Evolutionary conservation across 2,329 filamentous ascomycete genomes (phyloP).

Genomic region (Calonectria multiphialidica): DNA sequence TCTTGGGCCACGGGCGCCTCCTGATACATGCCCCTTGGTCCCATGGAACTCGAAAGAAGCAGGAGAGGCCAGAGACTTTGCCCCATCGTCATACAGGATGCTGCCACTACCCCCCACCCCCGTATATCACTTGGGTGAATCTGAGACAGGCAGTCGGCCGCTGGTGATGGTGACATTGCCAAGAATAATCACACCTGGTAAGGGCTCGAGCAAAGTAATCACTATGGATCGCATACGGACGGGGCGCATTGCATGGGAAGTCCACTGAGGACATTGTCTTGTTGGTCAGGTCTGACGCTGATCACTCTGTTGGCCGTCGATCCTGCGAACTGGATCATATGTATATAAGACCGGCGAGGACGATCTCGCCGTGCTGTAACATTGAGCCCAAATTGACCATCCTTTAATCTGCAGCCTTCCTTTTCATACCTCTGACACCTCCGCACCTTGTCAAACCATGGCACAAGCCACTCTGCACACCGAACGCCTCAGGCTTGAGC

Average conservation of each 20-base stretch:
- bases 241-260: neutral
- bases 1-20: neutral
- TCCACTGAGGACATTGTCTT: neutral
- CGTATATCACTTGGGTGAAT: neutral
- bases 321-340: neutral
- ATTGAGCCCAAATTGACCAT: neutral
- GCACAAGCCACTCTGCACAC: conserved; percentile 34
- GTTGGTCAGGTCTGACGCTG: neutral
- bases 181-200: neutral
- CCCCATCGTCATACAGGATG: neutral
- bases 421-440: no score
- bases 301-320: neutral
- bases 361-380: neutral
- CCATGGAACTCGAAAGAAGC: neutral
- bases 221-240: neutral
- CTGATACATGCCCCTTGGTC: neutral
- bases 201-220: neutral
- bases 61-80: neutral
- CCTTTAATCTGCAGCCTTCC: neutral
- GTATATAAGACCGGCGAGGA: neutral
- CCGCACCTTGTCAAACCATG: conserved; percentile 21
- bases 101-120: neutral
- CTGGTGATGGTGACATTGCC: neutral
- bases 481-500: conserved; percentile 31
- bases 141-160: neutral